Percentiles rank a stretch among this genome's conserved stretches.
These are phyloP conservation scores for Puccinia hordei DNA, from an alignment of 1,284 basidiomycete genomes.

Conservation along the genomic window DNA sequence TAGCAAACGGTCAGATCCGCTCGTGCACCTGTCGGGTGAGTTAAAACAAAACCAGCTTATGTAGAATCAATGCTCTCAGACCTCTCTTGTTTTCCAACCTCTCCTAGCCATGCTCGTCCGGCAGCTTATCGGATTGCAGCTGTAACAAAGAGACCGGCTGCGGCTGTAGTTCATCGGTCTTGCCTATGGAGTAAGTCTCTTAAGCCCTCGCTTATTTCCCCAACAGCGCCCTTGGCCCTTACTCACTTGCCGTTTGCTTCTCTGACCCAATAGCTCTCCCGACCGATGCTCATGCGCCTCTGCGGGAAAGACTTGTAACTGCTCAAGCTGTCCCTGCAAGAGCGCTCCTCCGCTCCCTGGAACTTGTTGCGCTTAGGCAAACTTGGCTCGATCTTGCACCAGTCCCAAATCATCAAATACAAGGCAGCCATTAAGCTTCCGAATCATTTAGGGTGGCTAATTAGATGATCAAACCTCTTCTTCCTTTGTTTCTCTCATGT, in stretches of 20 bases:
- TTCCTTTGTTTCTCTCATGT: too few relatives aligned
- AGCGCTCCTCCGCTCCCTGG: conserved; percentile 3
- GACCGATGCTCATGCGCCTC: conserved; percentile 33
- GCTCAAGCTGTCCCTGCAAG: conserved; percentile 24
- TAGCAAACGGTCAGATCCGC: conserved; percentile 20
- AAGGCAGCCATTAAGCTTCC: too few relatives aligned
- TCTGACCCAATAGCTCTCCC: neutral
- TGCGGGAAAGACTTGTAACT: conserved; percentile 24
- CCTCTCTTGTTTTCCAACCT: neutral
- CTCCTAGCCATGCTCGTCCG: conserved; percentile 29
- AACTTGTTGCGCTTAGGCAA: conserved; percentile 35
- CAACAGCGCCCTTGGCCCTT: neutral
- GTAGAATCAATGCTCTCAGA: too few relatives aligned
- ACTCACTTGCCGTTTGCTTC: neutral
- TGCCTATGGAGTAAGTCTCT: conserved; percentile 33
- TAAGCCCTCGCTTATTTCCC: neutral
- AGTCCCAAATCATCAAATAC: too few relatives aligned
- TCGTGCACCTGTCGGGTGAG: conserved; percentile 26
- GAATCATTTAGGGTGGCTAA: too few relatives aligned
- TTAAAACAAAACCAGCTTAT: too few relatives aligned
- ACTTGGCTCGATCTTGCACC: too few relatives aligned
- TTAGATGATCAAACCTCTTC: too few relatives aligned
- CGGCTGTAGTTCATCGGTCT: conserved; percentile 28
- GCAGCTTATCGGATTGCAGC: conserved; percentile 32
- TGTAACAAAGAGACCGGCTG: conserved; percentile 45